A percentile compares a stretch with the other conserved stretches of the same genome.
phyloP scores from a whole-genome alignment of 148 eudicot genomes.

The Nyssa sinensis region DNA sequence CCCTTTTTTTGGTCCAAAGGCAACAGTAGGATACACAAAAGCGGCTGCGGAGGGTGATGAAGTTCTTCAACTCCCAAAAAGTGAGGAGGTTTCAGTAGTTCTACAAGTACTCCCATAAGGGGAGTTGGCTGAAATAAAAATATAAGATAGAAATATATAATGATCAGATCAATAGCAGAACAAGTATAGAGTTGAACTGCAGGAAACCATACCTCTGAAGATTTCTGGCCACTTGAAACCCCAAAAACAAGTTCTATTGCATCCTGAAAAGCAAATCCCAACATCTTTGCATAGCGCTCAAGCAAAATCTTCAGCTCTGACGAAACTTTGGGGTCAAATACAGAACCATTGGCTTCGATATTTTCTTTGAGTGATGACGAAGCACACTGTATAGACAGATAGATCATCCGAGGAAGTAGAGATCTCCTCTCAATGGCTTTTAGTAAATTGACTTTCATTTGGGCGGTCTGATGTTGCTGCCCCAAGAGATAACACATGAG shows the following conservation, averaged over 20 bases:
- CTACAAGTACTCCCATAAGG: neutral
- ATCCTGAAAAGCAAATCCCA: conserved; percentile 70
- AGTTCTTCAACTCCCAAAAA: too few species aligned
- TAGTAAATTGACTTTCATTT: conserved; percentile 43
- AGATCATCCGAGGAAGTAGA: conserved; percentile 79
- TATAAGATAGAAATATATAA: too few species aligned
- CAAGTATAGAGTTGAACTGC: conserved; percentile 4
- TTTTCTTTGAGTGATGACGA: conserved; percentile 60
- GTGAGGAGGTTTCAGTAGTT: neutral
- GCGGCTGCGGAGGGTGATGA: too few species aligned
- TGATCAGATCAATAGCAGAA: neutral
- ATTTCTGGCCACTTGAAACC: conserved; percentile 48
- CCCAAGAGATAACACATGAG: conserved; percentile 6
- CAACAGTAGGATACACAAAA: neutral
- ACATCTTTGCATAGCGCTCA: conserved; percentile 58
- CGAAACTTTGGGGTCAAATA: conserved; percentile 38
- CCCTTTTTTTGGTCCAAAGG: neutral
- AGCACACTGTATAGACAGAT: conserved; percentile 80
- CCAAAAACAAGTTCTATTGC: conserved; percentile 55
- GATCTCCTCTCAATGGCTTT: conserved; percentile 63
- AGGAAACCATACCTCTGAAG: conserved; percentile 54
- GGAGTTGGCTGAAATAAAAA: neutral
- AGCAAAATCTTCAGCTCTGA: conserved; percentile 70
- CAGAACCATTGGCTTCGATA: conserved; percentile 59
- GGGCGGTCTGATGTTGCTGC: conserved; percentile 51